Evolutionary conservation across 1,284 basidiomycete species (phyloP).

Genomic region (Coriolopsis trogii): DNA sequence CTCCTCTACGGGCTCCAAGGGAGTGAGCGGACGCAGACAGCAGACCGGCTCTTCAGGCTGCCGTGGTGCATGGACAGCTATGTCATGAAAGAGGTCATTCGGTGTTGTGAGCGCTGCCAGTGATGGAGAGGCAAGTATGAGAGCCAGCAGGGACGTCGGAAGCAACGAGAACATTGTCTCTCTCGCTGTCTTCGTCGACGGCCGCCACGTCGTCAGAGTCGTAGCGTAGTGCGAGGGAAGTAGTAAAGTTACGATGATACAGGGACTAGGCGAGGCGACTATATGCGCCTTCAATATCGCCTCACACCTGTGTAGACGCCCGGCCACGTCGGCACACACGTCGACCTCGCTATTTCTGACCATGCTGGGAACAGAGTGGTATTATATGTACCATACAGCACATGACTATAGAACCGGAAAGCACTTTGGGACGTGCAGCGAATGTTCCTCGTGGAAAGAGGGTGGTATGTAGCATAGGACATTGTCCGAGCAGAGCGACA

Average conservation of each 20-base stretch:
- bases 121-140: slow-evolving; percentile 45
- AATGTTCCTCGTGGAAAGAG: slow-evolving; percentile 5
- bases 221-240: slow-evolving; percentile 2
- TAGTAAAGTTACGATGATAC: not conserved
- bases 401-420: slow-evolving; percentile 21
- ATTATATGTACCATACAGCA: slow-evolving; percentile 29
- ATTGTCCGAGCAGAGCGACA: slow-evolving; percentile 15
- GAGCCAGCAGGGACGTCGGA: slow-evolving; percentile 38
- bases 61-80: slow-evolving; percentile 49
- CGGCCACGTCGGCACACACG: too few relatives aligned
- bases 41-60: slow-evolving; percentile 62
- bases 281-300: not conserved
- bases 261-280: not conserved
- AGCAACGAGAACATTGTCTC: slow-evolving; percentile 31
- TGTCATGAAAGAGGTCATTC: slow-evolving; percentile 63
- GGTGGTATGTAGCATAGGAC: slow-evolving; percentile 9
- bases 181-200: slow-evolving; percentile 20
- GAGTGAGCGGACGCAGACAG: slow-evolving; percentile 59
- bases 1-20: slow-evolving; percentile 51
- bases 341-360: too few relatives aligned
- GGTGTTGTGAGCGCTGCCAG: slow-evolving; percentile 45
- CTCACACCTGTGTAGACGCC: too few relatives aligned
- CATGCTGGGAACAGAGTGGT: slow-evolving; percentile 11
- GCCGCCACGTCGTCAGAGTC: slow-evolving; percentile 21
- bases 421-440: slow-evolving; percentile 12